Evolutionary conservation across 331 rosid species (phyloP).

Genomic region (Quercus tomentella): DNA sequence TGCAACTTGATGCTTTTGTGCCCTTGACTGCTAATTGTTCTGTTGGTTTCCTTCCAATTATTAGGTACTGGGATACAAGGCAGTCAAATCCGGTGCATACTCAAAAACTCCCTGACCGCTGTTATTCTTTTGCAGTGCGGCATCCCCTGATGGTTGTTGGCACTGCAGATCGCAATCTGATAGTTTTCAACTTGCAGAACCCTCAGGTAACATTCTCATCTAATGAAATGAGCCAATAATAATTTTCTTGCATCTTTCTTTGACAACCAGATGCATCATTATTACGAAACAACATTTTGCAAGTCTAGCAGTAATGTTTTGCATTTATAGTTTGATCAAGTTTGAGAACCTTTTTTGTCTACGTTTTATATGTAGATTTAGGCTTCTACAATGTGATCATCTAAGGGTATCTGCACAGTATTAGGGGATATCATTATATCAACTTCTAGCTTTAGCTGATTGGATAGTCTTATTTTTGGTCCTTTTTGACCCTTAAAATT

Average conservation of each 20-base stretch:
- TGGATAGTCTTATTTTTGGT: background rate
- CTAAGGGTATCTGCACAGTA: background rate
- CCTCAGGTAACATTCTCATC: constrained; percentile 63
- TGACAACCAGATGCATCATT: background rate
- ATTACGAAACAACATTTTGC: background rate
- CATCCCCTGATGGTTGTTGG: constrained; percentile 87
- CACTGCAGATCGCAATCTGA: constrained; percentile 80
- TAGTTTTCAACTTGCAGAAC: constrained; percentile 84
- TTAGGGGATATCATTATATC: background rate
- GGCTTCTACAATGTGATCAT: background rate
- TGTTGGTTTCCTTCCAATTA: constrained; percentile 10
- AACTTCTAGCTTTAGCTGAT: background rate
- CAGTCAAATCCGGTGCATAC: constrained; percentile 91
- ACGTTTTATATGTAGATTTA: background rate
- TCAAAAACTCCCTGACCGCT: constrained; percentile 84
- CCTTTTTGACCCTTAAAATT: background rate
- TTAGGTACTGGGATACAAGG: constrained; percentile 92
- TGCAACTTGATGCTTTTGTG: background rate
- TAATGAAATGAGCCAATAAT: constrained; percentile 5
- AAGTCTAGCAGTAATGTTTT: background rate
- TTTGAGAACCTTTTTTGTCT: no score
- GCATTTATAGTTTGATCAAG: background rate
- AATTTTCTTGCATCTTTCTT: background rate
- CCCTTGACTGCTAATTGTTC: background rate
- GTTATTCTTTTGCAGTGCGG: constrained; percentile 64